A percentile compares a stretch with the other conserved stretches of the same genome.
Conservation (phyloP, 208 protist genomes). For the Crithidia mellificae region DNA sequence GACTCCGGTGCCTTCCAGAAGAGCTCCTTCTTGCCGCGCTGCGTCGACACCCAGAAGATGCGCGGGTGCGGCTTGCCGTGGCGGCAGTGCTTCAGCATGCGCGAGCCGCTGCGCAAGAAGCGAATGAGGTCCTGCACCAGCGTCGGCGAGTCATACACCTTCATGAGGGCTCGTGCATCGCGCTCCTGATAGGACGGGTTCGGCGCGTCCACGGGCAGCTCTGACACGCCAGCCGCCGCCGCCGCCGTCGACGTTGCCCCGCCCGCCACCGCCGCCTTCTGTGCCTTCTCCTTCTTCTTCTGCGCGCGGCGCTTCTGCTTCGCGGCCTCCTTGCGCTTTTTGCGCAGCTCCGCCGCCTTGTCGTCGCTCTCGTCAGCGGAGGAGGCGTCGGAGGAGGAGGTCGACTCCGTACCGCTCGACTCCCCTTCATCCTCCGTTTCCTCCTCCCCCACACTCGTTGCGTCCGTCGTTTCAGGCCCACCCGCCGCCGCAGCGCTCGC, state of each 20-base stretch:
- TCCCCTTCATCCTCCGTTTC: slow-evolving; percentile 18
- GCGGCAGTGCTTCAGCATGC: slow-evolving; percentile 93
- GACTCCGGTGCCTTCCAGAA: slow-evolving; percentile 77
- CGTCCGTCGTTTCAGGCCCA: slow-evolving; percentile 1
- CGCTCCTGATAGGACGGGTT: slow-evolving; percentile 37
- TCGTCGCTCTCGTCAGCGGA: neutral
- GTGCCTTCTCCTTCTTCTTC: slow-evolving; percentile 1
- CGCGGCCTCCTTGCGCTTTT: slow-evolving; percentile 9
- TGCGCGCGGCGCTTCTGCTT: slow-evolving; percentile 13
- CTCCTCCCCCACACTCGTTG: slow-evolving; percentile 12
- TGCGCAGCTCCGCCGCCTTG: neutral
- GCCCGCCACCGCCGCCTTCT: neutral
- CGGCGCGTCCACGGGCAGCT: slow-evolving; percentile 18
- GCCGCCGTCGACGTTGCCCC: neutral
- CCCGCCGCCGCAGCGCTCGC: too few species aligned
- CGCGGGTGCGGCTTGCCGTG: slow-evolving; percentile 87
- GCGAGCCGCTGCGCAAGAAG: slow-evolving; percentile 79
- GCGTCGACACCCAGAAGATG: slow-evolving; percentile 83
- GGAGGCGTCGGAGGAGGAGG: slow-evolving; percentile 4
- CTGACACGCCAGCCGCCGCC: too few species aligned
- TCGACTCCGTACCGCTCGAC: slow-evolving; percentile 25
- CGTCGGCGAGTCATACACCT: slow-evolving; percentile 85
- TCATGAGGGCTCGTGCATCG: slow-evolving; percentile 73
- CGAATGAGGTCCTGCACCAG: slow-evolving; percentile 84
- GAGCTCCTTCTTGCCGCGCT: slow-evolving; percentile 53